Conservation (phyloP, 2,329 filamentous ascomycete genomes). For the Paecilomyces formosus region DNA sequence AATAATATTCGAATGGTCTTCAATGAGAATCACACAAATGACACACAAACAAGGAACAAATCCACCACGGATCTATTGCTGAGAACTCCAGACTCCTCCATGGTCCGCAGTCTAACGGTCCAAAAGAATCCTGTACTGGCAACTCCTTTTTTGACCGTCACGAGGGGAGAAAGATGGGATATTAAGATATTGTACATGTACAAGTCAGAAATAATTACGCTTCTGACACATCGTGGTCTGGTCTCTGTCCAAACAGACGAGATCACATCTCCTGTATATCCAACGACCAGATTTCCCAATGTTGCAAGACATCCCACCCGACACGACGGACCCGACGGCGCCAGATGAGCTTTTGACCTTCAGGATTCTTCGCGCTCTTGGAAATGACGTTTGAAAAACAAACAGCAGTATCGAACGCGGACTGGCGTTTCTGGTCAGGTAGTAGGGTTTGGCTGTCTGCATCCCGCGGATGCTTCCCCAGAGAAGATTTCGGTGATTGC, state of each 20-base stretch:
- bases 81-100: not conserved
- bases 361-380: constrained; percentile 2
- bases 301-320: constrained; percentile 32
- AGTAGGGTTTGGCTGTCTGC: constrained; percentile 5
- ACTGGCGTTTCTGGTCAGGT: not conserved
- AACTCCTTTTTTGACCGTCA: not conserved
- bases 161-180: not conserved
- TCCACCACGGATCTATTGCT: not conserved
- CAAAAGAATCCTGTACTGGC: not conserved
- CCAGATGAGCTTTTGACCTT: constrained; percentile 17
- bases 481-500: constrained; percentile 10
- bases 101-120: not conserved
- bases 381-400: not conserved
- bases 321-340: constrained; percentile 28
- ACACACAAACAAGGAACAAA: not conserved
- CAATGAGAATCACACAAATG: not conserved
- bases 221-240: not conserved
- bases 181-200: not conserved
- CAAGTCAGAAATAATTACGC: not conserved
- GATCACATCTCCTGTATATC: constrained; percentile 31
- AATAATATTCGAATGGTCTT: not conserved
- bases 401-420: not conserved
- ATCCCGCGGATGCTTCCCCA: constrained; percentile 19
- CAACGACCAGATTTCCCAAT: constrained; percentile 38
- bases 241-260: not conserved